A percentile compares a stretch with the other conserved stretches of the same genome.
Evolutionary conservation across 1,284 basidiomycete species (phyloP).

Genomic region (Sparassis latifolia): DNA sequence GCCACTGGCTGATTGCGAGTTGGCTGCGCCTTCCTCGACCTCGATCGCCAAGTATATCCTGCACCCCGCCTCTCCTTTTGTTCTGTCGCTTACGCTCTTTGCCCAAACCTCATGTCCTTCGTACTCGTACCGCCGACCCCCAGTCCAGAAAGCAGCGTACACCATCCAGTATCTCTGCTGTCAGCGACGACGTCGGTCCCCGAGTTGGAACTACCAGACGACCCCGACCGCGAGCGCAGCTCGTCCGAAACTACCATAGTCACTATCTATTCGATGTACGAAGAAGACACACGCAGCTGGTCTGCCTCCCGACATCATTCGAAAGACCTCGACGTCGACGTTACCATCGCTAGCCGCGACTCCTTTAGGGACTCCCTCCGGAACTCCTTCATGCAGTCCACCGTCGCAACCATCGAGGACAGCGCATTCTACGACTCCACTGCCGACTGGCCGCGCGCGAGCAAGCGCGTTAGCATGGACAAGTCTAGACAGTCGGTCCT

Average conservation of each 20-base stretch:
- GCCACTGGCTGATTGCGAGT: too few relatives aligned
- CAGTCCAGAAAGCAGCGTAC: constrained; percentile 12
- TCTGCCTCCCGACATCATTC: constrained; percentile 24
- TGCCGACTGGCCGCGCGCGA: constrained; percentile 19
- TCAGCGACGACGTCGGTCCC: constrained; percentile 19
- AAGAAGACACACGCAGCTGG: constrained; percentile 35
- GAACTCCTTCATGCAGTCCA: constrained; percentile 19
- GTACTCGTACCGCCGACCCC: constrained; percentile 38
- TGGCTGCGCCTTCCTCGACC: too few relatives aligned
- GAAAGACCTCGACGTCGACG: constrained; percentile 14
- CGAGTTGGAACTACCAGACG: constrained; percentile 20
- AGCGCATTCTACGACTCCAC: constrained; percentile 26
- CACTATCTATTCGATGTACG: constrained; percentile 78
- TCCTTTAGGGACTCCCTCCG: constrained; percentile 3
- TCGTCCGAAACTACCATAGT: constrained; percentile 61
- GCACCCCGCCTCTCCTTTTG: too few relatives aligned
- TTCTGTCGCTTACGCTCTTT: too few relatives aligned
- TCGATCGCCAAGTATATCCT: too few relatives aligned
- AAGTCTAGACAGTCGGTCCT: constrained; percentile 20
- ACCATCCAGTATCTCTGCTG: constrained; percentile 17
- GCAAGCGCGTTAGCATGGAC: constrained; percentile 16
- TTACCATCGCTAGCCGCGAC: constrained; percentile 11
- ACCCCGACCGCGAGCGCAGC: constrained; percentile 29
- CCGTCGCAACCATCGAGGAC: constrained; percentile 19
- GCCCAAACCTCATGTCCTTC: constrained; percentile 18